phyloP scores from a whole-genome alignment of 164 flowering plant species.

The Brasenia schreberi region DNA sequence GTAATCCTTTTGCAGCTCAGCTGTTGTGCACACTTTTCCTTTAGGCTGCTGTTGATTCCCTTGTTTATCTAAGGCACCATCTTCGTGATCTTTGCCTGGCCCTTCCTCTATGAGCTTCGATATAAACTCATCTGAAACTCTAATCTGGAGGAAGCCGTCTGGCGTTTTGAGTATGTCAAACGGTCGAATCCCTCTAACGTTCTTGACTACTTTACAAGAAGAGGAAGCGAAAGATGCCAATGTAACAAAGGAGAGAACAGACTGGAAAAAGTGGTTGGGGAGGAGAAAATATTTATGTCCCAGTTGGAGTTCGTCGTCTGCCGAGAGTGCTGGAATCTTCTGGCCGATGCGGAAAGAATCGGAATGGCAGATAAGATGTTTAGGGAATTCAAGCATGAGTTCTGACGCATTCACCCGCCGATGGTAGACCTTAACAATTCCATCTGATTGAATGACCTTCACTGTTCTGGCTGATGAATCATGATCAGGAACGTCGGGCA shows the following conservation, averaged over 20 bases:
- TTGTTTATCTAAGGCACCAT: not conserved
- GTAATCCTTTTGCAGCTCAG: slow-evolving; percentile 45
- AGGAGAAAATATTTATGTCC: slow-evolving; percentile 65
- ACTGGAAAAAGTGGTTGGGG: slow-evolving; percentile 39
- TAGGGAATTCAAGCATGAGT: slow-evolving; percentile 45
- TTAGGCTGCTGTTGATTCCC: not conserved
- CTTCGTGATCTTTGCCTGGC: slow-evolving; percentile 2
- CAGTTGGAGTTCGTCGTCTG: slow-evolving; percentile 33
- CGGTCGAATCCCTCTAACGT: slow-evolving; percentile 22
- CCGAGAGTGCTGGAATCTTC: slow-evolving; percentile 42
- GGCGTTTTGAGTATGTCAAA: slow-evolving; percentile 37
- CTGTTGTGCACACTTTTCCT: slow-evolving; percentile 32
- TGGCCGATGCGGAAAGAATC: slow-evolving; percentile 60
- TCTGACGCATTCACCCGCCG: slow-evolving; percentile 36
- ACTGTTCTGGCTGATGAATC: slow-evolving; percentile 6
- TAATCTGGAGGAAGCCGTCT: slow-evolving; percentile 34
- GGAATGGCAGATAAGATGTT: slow-evolving; percentile 43
- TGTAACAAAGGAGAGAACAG: slow-evolving; percentile 46
- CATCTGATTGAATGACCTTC: slow-evolving; percentile 44
- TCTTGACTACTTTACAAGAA: slow-evolving; percentile 9
- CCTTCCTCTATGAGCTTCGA: slow-evolving; percentile 23
- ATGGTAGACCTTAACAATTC: slow-evolving; percentile 34
- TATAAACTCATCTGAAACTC: slow-evolving; percentile 56
- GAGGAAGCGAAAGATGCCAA: slow-evolving; percentile 28
- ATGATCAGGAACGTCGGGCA: slow-evolving; percentile 1